phyloP scores from a whole-genome alignment of 2,329 filamentous ascomycete genomes.

The Dothideomycetidae sp. region DNA sequence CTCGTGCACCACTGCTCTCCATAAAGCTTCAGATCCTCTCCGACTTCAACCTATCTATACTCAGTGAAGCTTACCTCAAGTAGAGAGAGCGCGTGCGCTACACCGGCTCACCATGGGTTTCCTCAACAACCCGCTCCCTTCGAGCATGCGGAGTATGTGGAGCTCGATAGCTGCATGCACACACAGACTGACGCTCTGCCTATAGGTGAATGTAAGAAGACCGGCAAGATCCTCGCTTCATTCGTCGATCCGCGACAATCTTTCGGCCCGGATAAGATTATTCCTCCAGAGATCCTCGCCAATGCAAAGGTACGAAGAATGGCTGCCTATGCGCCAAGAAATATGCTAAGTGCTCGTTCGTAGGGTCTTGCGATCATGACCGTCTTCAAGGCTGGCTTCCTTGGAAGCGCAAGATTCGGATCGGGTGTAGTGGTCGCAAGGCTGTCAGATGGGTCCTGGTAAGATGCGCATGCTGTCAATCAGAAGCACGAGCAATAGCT shows the following conservation, averaged over 20 bases:
- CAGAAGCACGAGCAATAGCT: not conserved
- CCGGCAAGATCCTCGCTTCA: slow-evolving; percentile 83
- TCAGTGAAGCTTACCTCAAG: too few species aligned
- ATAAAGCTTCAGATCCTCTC: too few species aligned
- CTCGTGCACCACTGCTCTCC: too few species aligned
- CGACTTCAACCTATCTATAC: too few species aligned
- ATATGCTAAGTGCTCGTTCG: slow-evolving; percentile 2
- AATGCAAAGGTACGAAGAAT: slow-evolving; percentile 60
- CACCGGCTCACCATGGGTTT: slow-evolving; percentile 28
- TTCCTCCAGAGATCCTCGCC: slow-evolving; percentile 75
- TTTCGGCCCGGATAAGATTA: slow-evolving; percentile 94
- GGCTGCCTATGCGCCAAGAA: slow-evolving; percentile 10
- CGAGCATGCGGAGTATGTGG: slow-evolving; percentile 37
- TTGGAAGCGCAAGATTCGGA: slow-evolving; percentile 68
- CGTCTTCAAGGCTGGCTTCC: slow-evolving; percentile 74
- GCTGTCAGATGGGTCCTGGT: slow-evolving; percentile 60
- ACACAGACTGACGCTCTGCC: slow-evolving; percentile 12
- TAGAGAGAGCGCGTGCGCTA: too few species aligned
- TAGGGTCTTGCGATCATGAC: slow-evolving; percentile 72
- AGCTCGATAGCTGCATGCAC: not conserved
- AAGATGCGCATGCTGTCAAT: not conserved
- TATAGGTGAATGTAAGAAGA: slow-evolving; percentile 92
- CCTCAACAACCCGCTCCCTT: slow-evolving; percentile 41
- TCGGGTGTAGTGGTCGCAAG: slow-evolving; percentile 71
- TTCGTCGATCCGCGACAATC: slow-evolving; percentile 89